Base-by-base conservation (phyloP, 2,329 filamentous ascomycete genomes). In the Zelopaecilomyces penicillatus region DNA sequence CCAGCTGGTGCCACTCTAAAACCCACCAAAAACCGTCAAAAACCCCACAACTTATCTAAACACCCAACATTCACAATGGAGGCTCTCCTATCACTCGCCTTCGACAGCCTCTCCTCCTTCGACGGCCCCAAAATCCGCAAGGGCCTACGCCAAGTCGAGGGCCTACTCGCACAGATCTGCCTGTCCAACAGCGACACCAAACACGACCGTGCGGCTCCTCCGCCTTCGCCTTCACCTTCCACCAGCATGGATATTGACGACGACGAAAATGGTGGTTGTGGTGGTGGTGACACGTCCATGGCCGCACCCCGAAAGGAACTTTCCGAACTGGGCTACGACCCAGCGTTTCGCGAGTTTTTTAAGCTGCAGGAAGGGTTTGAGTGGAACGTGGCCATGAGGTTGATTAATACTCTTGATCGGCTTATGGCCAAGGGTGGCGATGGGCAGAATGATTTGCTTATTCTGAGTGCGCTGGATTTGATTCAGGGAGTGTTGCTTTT, bases 331-430 rank as follows among this genome's bases (percentile, higher is more conserved):
- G 76, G 78, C 41, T 78, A 83, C 51, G 93, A 97, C 64, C 87
- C 86, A 19, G 91, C 90, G 19, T 97, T 96, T 62, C 75, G 87
- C 53, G 89, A 96, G 65, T 97, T 97, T 71, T 96, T 95, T 72
- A 88, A 95, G 63, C 65, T 97, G 53, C 93, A 98, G 65, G 90
- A 97, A 60, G 87, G 90, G 3, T 98, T 98, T 61, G 88, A 97
- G 69, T 97, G 89, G 86, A 98, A 98, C 68, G 87, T 97, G 44
- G 84, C 88, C 10, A 82, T 88, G 67, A 82, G 89, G 49, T 75
- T 97, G 49, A 83, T 95, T 50, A 81, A 83, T 43, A 94, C 87
- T 45, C 78, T 97, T 37, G 89, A 96, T 64, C 78, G 87, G 46
- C 76, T 96, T 40, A 76, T 96, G 58, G 88, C 87, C 37, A 88